A percentile compares a stretch with the other conserved stretches of the same genome.
These are phyloP conservation scores for Malus sieversii DNA, from an alignment of 306 rosid genomes.

Conservation along the genomic window DNA sequence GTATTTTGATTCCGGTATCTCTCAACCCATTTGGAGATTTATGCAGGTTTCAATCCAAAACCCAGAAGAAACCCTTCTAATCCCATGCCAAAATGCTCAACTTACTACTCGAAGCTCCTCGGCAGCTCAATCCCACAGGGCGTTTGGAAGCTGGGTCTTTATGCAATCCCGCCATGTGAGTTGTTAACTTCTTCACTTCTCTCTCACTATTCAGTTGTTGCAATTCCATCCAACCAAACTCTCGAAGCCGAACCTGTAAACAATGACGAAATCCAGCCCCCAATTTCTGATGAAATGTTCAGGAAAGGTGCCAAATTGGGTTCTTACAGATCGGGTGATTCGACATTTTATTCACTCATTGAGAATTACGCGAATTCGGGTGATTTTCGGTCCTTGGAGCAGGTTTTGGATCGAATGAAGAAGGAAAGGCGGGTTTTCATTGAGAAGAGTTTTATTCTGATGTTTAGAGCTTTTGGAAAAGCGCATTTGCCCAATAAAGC, in stretches of 20 bases:
- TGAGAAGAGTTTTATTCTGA: conserved; percentile 50
- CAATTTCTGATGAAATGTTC: conserved; percentile 49
- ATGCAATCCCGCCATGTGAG: conserved; percentile 17
- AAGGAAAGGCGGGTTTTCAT: conserved; percentile 50
- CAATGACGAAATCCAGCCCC: conserved; percentile 23
- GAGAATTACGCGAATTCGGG: conserved; percentile 46
- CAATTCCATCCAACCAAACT: conserved; percentile 17
- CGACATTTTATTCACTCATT: conserved; percentile 65
- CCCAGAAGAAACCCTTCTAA: background rate
- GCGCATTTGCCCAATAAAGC: conserved; percentile 73
- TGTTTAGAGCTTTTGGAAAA: conserved; percentile 82
- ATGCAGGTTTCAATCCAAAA: background rate
- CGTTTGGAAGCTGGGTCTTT: conserved; percentile 5
- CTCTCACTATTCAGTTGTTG: conserved; percentile 16
- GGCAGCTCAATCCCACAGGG: conserved; percentile 15
- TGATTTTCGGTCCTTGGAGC: conserved; percentile 54
- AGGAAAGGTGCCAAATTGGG: conserved; percentile 49
- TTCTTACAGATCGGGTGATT: conserved; percentile 71
- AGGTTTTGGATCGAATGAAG: conserved; percentile 59
- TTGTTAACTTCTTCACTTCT: conserved; percentile 16
- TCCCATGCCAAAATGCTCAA: conserved; percentile 51
- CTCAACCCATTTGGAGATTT: background rate
- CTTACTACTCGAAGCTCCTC: conserved; percentile 26
- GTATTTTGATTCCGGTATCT: background rate
- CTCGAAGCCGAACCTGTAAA: background rate